Conservation (phyloP, 2,329 filamentous ascomycete genomes). For the Microascus cirrosus region DNA sequence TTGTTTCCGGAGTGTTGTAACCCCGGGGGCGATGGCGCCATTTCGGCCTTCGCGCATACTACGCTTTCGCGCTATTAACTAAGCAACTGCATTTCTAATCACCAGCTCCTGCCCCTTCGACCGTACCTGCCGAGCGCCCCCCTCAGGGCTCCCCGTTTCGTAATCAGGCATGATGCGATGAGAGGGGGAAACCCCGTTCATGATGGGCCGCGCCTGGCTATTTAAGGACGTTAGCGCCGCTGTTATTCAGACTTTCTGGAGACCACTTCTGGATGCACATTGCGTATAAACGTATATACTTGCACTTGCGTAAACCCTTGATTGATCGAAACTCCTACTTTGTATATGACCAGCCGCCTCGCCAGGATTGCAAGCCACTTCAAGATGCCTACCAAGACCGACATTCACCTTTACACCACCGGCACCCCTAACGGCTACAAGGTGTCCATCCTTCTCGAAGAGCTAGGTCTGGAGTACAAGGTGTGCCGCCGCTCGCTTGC, state of each 20-base stretch:
- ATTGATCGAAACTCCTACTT: background rate
- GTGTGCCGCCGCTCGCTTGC: conserved; percentile 18
- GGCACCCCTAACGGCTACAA: conserved; percentile 88
- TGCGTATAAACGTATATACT: background rate
- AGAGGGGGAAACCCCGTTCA: background rate
- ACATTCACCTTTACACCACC: conserved; percentile 73
- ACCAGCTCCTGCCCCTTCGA: too few species aligned
- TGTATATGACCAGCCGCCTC: conserved; percentile 2
- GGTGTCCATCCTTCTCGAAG: conserved; percentile 75
- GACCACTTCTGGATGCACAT: background rate
- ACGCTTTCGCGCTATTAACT: too few species aligned
- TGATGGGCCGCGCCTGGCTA: background rate
- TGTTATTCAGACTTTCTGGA: background rate
- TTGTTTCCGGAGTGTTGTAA: too few species aligned
- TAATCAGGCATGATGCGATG: background rate
- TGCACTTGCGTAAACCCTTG: background rate
- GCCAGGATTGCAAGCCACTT: conserved; percentile 8
- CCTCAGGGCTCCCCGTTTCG: background rate
- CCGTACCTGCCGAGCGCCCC: too few species aligned
- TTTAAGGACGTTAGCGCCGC: background rate
- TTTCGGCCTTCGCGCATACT: too few species aligned
- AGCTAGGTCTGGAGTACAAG: conserved; percentile 75
- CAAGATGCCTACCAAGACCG: conserved; percentile 35
- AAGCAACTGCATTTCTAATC: too few species aligned
- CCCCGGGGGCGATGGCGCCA: too few species aligned